A percentile compares a stretch with the other conserved stretches of the same genome.
phyloP scores from a whole-genome alignment of 768 basidiomycete species.

The Lactarius tabidus region DNA sequence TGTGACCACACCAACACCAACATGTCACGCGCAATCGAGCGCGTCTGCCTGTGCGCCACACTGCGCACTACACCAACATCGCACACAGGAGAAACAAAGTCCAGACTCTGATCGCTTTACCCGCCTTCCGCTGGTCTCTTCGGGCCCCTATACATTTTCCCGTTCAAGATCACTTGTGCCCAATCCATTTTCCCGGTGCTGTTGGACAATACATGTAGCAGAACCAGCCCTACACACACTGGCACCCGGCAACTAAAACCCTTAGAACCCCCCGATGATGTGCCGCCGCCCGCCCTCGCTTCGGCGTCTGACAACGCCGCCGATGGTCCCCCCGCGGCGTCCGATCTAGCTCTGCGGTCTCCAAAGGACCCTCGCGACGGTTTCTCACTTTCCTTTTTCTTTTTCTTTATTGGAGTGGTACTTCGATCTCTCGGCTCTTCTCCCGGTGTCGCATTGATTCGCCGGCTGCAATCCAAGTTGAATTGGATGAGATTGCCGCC shows the following conservation, averaged over 20 bases:
- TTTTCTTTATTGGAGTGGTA: neutral
- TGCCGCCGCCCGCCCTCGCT: neutral
- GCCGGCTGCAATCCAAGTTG: neutral
- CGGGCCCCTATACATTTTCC: no score
- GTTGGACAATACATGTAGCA: no score
- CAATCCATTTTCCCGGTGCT: neutral
- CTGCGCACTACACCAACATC: neutral
- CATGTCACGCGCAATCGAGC: neutral
- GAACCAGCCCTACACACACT: no score
- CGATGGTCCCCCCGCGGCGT: neutral
- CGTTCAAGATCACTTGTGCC: neutral
- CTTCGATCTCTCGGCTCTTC: neutral
- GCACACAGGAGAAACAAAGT: neutral
- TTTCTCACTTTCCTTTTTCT: neutral
- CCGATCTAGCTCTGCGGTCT: neutral
- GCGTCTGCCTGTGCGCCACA: neutral
- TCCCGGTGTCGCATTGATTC: constrained; percentile 1
- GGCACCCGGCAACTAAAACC: constrained; percentile 7
- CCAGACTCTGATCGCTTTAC: neutral
- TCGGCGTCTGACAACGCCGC: neutral
- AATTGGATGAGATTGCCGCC: neutral
- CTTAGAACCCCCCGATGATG: neutral
- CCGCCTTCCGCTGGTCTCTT: neutral
- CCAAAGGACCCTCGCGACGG: neutral
- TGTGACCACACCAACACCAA: neutral